phyloP scores from a whole-genome alignment of 1,139 yeast genomes.

The Saccharomyces pastorianus region DNA sequence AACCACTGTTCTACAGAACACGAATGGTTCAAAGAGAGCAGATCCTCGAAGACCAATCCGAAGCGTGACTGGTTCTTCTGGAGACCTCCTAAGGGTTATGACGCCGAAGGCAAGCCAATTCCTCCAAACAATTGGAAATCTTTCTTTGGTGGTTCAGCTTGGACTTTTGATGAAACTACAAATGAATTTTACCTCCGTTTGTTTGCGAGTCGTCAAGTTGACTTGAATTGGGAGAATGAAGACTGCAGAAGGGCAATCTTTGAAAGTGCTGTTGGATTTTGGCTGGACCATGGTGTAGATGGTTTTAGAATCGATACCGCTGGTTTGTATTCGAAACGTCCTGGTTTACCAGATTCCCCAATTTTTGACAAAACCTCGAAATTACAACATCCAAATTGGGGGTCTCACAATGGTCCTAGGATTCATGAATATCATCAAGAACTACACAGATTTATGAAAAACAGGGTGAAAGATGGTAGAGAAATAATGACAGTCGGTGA shows the following conservation, averaged over 20 bases:
- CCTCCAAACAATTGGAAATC: not conserved
- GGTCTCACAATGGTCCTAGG: not conserved
- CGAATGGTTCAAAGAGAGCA: too few species aligned
- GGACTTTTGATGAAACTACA: not conserved
- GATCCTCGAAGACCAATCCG: not conserved
- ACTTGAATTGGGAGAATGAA: not conserved
- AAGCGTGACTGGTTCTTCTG: not conserved
- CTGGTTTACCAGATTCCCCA: not conserved
- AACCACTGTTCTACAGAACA: too few species aligned
- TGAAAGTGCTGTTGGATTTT: not conserved
- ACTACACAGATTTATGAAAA: not conserved
- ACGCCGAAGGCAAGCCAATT: not conserved
- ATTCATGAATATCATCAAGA: not conserved
- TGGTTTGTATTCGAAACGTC: not conserved
- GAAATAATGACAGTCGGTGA: not conserved
- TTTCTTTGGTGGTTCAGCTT: not conserved
- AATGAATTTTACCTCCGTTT: not conserved
- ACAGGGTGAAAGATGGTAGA: not conserved
- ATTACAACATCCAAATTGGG: not conserved
- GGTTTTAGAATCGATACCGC: not conserved
- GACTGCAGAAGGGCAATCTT: not conserved
- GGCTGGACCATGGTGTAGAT: not conserved
- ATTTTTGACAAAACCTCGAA: not conserved
- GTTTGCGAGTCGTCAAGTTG: not conserved
- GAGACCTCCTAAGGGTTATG: not conserved